Evolutionary conservation across 306 rosid species (phyloP).

Genomic region (Geum urbanum): DNA sequence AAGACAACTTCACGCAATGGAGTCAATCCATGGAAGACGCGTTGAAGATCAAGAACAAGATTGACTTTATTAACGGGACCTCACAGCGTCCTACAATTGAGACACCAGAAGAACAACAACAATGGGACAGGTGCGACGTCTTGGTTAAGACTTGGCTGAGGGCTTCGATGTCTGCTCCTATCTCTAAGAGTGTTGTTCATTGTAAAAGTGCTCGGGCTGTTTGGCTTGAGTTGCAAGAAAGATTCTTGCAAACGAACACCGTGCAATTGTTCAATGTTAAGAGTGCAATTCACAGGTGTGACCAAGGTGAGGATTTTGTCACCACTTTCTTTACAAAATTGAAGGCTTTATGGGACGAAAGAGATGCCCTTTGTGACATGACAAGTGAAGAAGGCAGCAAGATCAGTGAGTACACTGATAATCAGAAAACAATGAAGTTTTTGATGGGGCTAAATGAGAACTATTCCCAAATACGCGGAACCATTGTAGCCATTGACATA

Average conservation of each 20-base stretch:
- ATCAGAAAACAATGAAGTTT: background rate
- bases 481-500: too few species aligned
- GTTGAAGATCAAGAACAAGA: too few species aligned
- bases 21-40: too few species aligned
- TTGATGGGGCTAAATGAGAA: background rate
- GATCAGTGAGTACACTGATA: background rate
- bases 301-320: background rate
- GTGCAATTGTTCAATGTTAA: constrained; percentile 6
- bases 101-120: too few species aligned
- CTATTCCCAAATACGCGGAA: too few species aligned
- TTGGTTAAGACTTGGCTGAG: background rate
- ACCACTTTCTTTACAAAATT: background rate
- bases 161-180: background rate
- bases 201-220: background rate
- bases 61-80: too few species aligned
- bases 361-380: background rate
- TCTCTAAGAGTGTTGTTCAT: background rate
- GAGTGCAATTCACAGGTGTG: constrained; percentile 3
- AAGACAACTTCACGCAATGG: too few species aligned
- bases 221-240: background rate
- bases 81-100: too few species aligned
- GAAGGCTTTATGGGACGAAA: background rate
- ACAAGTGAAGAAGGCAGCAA: background rate
- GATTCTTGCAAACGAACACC: background rate
- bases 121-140: too few species aligned